Conservation (phyloP, 2,329 filamentous ascomycete genomes). For the Calonectria pseudoturangicola region DNA sequence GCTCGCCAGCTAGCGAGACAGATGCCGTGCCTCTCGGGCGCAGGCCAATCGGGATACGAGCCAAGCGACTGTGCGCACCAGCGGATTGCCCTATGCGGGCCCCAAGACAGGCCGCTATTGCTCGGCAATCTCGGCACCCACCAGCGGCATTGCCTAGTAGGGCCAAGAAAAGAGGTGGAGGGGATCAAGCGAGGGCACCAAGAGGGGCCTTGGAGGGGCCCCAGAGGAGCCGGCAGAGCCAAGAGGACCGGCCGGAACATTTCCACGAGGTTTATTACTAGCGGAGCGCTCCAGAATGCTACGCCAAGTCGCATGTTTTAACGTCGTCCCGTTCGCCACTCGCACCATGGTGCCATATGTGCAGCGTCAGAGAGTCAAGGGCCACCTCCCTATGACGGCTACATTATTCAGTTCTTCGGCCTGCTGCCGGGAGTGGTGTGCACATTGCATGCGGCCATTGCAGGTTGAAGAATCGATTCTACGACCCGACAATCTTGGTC, state of each 20-base stretch:
- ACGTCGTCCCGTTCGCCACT: slow-evolving; percentile 13
- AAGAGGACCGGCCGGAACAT: not conserved
- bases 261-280: slow-evolving; percentile 1
- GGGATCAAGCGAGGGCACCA: not conserved
- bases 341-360: slow-evolving; percentile 1
- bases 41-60: slow-evolving; percentile 1
- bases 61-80: not conserved
- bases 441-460: not conserved
- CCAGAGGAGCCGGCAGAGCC: not conserved
- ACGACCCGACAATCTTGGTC: not conserved
- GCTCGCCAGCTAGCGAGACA: not conserved
- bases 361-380: not conserved
- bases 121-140: slow-evolving; percentile 25
- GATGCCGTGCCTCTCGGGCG: not conserved
- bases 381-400: not conserved
- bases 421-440: not conserved
- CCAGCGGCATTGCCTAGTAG: slow-evolving; percentile 22
- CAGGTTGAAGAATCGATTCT: slow-evolving; percentile 5
- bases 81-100: slow-evolving; percentile 7
- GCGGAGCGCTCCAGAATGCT: not conserved
- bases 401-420: not conserved
- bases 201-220: not conserved
- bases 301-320: slow-evolving; percentile 18
- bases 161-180: not conserved
- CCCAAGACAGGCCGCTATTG: slow-evolving; percentile 6